These are phyloP conservation scores for Albifimbria verrucaria DNA, from an alignment of 2,329 filamentous ascomycete genomes.

Conservation along the genomic window DNA sequence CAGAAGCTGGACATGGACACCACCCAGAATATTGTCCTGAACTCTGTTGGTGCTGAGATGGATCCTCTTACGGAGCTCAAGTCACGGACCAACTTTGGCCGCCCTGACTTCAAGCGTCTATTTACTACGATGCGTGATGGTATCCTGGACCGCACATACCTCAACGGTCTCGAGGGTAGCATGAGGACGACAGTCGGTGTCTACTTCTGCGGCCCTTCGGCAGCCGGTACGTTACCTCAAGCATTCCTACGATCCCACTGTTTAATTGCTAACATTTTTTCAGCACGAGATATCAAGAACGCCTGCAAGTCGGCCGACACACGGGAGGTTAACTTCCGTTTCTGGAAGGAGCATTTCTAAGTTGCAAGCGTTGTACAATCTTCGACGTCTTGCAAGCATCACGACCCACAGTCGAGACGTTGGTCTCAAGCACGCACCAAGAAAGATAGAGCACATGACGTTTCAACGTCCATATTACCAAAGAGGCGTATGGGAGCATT, in stretches of 20 bases:
- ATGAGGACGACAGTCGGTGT: conserved; percentile 86
- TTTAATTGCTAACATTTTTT: conserved; percentile 12
- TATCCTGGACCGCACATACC: conserved; percentile 79
- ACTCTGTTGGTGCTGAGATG: conserved; percentile 81
- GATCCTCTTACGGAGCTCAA: conserved; percentile 92
- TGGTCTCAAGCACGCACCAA: not conserved
- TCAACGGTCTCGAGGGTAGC: conserved; percentile 74
- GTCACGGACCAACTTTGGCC: conserved; percentile 87
- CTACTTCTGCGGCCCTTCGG: conserved; percentile 93
- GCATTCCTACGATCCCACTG: not conserved
- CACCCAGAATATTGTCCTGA: conserved; percentile 93
- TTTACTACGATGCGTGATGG: conserved; percentile 85
- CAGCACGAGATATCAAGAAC: conserved; percentile 79
- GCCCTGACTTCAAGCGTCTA: conserved; percentile 81
- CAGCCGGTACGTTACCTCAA: conserved; percentile 46
- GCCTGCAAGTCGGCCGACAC: conserved; percentile 72
- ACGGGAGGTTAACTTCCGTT: conserved; percentile 84
- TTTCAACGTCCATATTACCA: not conserved
- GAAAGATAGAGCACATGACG: not conserved
- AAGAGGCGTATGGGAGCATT: not conserved
- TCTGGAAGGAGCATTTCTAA: conserved; percentile 96
- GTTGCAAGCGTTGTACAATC: not conserved
- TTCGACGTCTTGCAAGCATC: not conserved
- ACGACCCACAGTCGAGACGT: not conserved
- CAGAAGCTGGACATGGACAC: conserved; percentile 90